Evolutionary conservation across 2,329 filamentous ascomycete genomes (phyloP).

Genomic region (Colletotrichum agaves): DNA sequence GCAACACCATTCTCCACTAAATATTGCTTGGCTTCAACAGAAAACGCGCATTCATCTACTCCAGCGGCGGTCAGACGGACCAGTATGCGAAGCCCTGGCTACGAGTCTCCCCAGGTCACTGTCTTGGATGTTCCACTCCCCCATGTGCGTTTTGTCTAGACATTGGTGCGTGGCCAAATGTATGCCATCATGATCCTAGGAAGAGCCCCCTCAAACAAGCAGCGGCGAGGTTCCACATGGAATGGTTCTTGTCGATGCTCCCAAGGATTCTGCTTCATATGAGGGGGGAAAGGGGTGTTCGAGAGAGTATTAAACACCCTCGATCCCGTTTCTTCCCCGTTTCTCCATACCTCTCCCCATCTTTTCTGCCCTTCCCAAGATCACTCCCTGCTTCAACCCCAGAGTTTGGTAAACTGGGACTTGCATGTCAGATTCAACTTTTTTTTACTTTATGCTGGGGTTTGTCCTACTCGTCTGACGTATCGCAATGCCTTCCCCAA

Average conservation of each 20-base stretch:
- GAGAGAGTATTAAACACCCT: slow-evolving; percentile 15
- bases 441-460: too few species aligned
- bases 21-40: slow-evolving; percentile 11
- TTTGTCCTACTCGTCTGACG: background rate
- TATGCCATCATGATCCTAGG: slow-evolving; percentile 3
- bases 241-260: background rate
- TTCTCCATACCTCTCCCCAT: slow-evolving; percentile 3
- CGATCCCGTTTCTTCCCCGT: background rate
- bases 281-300: background rate
- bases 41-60: background rate
- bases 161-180: slow-evolving; percentile 16
- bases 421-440: background rate
- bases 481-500: slow-evolving; percentile 22
- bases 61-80: slow-evolving; percentile 3
- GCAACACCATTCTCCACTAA: slow-evolving; percentile 5
- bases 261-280: too few species aligned
- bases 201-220: slow-evolving; percentile 9
- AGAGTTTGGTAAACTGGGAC: background rate
- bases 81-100: background rate
- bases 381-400: background rate
- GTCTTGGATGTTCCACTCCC: slow-evolving; percentile 35
- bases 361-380: background rate
- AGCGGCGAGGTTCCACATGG: background rate
- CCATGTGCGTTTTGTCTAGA: background rate
- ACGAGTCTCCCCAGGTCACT: background rate